Evolutionary conservation across 306 rosid genomes (phyloP).

Genomic region (Quillaja saponaria): DNA sequence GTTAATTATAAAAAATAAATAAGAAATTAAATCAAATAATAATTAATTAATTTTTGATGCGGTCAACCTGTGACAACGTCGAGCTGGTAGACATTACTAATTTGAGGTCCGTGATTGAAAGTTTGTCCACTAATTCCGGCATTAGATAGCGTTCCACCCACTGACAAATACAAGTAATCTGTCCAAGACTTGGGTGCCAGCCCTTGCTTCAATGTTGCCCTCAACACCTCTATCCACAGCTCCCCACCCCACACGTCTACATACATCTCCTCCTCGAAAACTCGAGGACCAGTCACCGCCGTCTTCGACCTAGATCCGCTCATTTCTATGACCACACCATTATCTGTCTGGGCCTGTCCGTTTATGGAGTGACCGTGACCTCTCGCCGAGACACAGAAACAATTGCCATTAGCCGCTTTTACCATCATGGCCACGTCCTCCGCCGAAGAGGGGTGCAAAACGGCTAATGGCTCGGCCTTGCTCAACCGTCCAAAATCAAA

Average conservation of each 20-base stretch:
- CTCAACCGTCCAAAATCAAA: slow-evolving; percentile 67
- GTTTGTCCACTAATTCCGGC: slow-evolving; percentile 96
- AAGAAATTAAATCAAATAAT: background rate
- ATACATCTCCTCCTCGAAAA: slow-evolving; percentile 49
- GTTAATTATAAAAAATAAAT: slow-evolving; percentile 11
- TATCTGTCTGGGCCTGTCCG: slow-evolving; percentile 67
- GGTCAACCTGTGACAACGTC: slow-evolving; percentile 85
- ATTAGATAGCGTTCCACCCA: slow-evolving; percentile 93
- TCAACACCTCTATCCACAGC: slow-evolving; percentile 77
- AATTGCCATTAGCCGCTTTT: slow-evolving; percentile 33
- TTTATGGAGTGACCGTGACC: slow-evolving; percentile 98
- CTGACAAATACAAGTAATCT: slow-evolving; percentile 83
- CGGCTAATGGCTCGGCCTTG: slow-evolving; percentile 48
- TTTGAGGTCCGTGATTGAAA: slow-evolving; percentile 93
- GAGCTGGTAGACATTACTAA: slow-evolving; percentile 66
- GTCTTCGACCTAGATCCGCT: slow-evolving; percentile 13
- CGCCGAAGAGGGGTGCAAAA: slow-evolving; percentile 61
- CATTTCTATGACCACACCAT: slow-evolving; percentile 83
- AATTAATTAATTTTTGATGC: too few relatives aligned
- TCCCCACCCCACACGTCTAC: slow-evolving; percentile 97
- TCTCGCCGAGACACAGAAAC: slow-evolving; percentile 71
- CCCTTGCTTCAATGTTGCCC: slow-evolving; percentile 55
- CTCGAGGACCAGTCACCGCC: slow-evolving; percentile 5
- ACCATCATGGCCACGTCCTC: slow-evolving; percentile 55
- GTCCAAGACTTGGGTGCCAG: slow-evolving; percentile 95